These are phyloP conservation scores for Lizonia empirigonia DNA, from an alignment of 2,329 filamentous ascomycete species.

Conservation along the genomic window DNA sequence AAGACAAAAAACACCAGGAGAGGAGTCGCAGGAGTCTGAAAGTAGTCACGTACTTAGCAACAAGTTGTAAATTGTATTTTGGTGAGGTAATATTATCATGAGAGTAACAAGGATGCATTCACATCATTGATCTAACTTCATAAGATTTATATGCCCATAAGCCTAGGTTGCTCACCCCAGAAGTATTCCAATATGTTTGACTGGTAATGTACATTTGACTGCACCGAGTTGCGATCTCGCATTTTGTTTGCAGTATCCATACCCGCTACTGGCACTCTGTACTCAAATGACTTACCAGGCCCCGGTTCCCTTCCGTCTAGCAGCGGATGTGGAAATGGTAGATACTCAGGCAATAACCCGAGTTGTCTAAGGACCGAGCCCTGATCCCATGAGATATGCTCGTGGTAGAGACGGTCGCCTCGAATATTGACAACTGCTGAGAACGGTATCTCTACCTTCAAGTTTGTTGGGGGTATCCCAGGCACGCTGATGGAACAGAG, in stretches of 20 bases:
- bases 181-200: too few relatives aligned
- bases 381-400: constrained; percentile 73
- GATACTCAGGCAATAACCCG: constrained; percentile 66
- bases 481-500: constrained; percentile 9
- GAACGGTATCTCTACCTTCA: constrained; percentile 63
- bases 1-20: too few relatives aligned
- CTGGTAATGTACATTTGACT: too few relatives aligned
- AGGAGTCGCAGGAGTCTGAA: too few relatives aligned
- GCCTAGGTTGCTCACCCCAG: too few relatives aligned
- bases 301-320: constrained; percentile 32
- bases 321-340: constrained; percentile 60
- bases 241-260: constrained; percentile 58
- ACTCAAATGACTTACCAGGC: constrained; percentile 56
- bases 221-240: constrained; percentile 52
- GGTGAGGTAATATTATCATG: too few relatives aligned
- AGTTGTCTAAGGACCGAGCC: constrained; percentile 64
- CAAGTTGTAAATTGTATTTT: too few relatives aligned
- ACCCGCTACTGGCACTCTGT: constrained; percentile 63
- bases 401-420: constrained; percentile 69
- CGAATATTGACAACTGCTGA: constrained; percentile 69
- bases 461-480: constrained; percentile 13
- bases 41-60: too few relatives aligned
- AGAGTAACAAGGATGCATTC: too few relatives aligned
- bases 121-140: too few relatives aligned
- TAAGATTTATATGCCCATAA: too few relatives aligned